Base-by-base conservation (phyloP, 495 filamentous ascomycete genomes). In the Mycothermus thermophilus region DNA sequence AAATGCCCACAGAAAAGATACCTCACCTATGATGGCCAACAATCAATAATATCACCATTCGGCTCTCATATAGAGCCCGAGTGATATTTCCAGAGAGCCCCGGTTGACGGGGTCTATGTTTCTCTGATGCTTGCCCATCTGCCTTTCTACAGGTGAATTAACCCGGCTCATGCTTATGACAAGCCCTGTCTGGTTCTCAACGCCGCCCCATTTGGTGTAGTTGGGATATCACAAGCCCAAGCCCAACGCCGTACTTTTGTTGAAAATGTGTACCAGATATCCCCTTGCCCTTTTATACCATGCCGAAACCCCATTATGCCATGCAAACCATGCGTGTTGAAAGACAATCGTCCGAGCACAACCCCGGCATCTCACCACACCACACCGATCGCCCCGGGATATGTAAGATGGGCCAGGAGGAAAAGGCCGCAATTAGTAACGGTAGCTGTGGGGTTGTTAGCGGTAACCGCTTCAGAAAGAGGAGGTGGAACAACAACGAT, bases 371-470 rank as follows among this genome's bases (percentile, higher is more conserved):
- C n/a, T n/a, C n/a, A n/a, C n/a, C n/a, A n/a, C n/a, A n/a, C n/a
- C n/a, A n/a, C n/a, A n/a, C n/a, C n/a, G n/a, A n/a, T n/a, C n/a
- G n/a, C n/a, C n/a, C n/a, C n/a, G n/a, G n/a, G n/a, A n/a, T n/a
- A n/a, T n/a, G n/a, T n/a, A n/a, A n/a, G n/a, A n/a, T n/a, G n/a
- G n/a, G n/a, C n/a, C n/a, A n/a, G n/a, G n/a, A n/a, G n/a, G n/a
- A n/a, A n/a, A n/a, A n/a, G n/a, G n/a, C n/a, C n/a, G n/a, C n/a
- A 21, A 29, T 70, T 72, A 73, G 63, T 73, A 73, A 55, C 69
- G 69, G 65, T 73, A 73, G 53, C 66, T 71, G 35, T 24, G 12
- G 29, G 19, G 24, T 8, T 1, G 50, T 70, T 47, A 71, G 63
- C 28, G 34, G 2, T 16, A 20, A 16, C 5, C 8, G n/a, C 2